Conservation (phyloP, 2,329 filamentous ascomycete genomes). For the Mycosphaerelloides madeirae region DNA sequence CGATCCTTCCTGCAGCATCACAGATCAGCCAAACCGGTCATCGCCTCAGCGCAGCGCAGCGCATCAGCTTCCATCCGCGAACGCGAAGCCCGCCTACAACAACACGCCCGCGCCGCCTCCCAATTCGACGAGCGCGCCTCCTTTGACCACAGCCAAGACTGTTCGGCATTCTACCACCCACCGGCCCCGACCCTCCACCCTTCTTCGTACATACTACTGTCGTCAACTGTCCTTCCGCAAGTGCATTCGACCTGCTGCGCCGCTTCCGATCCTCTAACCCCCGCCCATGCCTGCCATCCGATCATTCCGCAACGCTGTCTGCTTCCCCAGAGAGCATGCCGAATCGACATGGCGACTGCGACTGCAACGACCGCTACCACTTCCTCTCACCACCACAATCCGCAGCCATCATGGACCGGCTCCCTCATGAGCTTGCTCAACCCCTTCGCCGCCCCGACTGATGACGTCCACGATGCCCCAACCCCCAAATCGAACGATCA, state of each 20-base stretch:
- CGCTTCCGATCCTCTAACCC: neutral
- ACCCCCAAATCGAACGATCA: neutral
- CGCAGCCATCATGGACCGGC: slow-evolving; percentile 22
- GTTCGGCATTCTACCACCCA: neutral
- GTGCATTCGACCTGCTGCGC: neutral
- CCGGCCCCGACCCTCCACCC: neutral
- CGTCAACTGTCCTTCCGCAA: no score
- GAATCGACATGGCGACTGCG: slow-evolving; percentile 19
- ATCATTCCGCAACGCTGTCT: neutral
- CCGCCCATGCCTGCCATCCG: neutral
- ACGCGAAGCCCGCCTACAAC: no score
- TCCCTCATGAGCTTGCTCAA: slow-evolving; percentile 27
- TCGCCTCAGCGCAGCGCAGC: no score
- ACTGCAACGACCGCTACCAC: slow-evolving; percentile 6
- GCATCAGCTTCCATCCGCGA: no score
- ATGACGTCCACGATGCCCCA: slow-evolving; percentile 5
- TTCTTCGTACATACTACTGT: no score
- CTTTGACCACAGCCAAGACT: no score
- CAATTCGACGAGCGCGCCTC: no score
- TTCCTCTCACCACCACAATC: neutral
- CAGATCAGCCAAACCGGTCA: no score
- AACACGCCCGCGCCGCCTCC: no score
- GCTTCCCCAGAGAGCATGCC: slow-evolving; percentile 1
- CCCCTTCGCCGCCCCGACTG: slow-evolving; percentile 21
- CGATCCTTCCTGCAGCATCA: no score